Base-by-base conservation (phyloP, 805 yeast species). In the Saturnispora halmiae region DNA sequence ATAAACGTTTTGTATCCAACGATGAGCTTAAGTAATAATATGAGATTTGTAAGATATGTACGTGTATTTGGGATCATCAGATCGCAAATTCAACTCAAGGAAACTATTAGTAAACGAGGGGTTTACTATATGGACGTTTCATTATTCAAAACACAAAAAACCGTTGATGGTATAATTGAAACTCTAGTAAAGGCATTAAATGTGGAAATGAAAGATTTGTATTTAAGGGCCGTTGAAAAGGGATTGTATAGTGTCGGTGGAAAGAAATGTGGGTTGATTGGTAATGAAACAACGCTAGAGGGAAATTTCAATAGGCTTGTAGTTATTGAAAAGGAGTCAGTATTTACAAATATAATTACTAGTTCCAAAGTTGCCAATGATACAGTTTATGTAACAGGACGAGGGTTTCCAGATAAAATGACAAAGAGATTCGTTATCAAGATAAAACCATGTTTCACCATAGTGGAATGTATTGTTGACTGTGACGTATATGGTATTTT, bases 401-500 rank as follows among this genome's bases (percentile, higher is more conserved):
- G 73, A 51, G 87, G 87, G 4, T 78, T 65, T 49, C 85, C 87
- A 0, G 87, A 80, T 52, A 50, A 63, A 10, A 55, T 70, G 5
- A 77, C 85, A 0, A 61, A 67, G 36, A 46, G 51, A 19, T 67
- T 78, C 42, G 29, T 42, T 2, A 19, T 13, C n/a, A 18, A 14
- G 10, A 46, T 75, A 7, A 33, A 32, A 33, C 22, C 18, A 2
- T 37, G 46, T 3, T 44, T 51, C 15, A 51, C 65, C 1, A 73
- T 72, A 1, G 52, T 75, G 1, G 52, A 54, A 16, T 76, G 71
- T 1, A 61, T 73, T 26, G 75, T 77, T 21, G 87, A 80, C 52
- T 69, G 80, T 13, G 87, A 80, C 48, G 72, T 81, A 2, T 75
- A 75, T 52, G 87, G 87, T 0, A 51, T 77, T 8, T 65, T 66